Evolutionary conservation across 306 rosid genomes (phyloP).

Genomic region (Benincasa hispida): DNA sequence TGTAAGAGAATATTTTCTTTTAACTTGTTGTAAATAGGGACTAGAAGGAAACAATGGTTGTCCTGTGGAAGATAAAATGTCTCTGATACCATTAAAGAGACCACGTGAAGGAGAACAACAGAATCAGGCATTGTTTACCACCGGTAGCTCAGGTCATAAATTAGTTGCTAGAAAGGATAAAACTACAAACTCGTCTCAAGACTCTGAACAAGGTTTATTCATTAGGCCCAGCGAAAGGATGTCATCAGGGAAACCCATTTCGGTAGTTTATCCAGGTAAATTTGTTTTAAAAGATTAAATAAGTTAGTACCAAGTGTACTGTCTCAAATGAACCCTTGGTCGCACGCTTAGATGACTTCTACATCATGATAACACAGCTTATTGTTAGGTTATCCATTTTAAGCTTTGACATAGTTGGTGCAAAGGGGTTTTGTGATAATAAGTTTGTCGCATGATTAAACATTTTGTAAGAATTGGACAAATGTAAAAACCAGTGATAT

Average conservation of each 20-base stretch:
- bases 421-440: neutral
- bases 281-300: neutral
- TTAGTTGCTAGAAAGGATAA: neutral
- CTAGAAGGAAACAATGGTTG: neutral
- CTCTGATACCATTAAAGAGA: neutral
- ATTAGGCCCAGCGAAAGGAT: neutral
- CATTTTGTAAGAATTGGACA: neutral
- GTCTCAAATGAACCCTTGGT: neutral
- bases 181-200: neutral
- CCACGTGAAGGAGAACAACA: neutral
- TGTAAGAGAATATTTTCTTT: neutral
- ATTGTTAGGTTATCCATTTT: neutral
- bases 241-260: neutral
- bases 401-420: neutral
- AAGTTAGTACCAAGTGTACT: neutral
- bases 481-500: neutral
- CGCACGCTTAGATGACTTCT: neutral
- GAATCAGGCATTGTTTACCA: neutral
- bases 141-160: constrained; percentile 2
- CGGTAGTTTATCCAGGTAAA: neutral
- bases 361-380: neutral
- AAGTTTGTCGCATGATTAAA: neutral
- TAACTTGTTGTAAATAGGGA: neutral
- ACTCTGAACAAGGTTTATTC: neutral
- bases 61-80: neutral